Conservation (phyloP, 768 basidiomycete genomes). For the Brasilioporus rufonigricans region DNA sequence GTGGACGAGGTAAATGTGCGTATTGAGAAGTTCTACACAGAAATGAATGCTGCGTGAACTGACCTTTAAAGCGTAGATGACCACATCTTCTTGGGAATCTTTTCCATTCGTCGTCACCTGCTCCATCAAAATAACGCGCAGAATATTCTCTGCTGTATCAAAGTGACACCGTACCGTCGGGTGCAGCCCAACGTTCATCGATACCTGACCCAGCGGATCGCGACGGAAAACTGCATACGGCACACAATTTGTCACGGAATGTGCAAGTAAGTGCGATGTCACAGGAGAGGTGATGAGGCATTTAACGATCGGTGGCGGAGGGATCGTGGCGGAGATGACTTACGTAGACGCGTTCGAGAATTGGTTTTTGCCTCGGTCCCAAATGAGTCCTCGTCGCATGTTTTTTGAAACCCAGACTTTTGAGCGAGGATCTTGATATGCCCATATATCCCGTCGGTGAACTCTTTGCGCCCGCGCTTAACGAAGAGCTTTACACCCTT, state of each 20-base stretch:
- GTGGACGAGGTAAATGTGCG: not conserved
- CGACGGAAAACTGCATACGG: constrained; percentile 58
- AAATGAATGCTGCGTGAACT: constrained; percentile 4
- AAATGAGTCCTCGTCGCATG: not conserved
- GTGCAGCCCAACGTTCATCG: constrained; percentile 61
- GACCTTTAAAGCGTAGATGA: constrained; percentile 68
- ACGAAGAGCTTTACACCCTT: constrained; percentile 58
- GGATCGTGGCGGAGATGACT: constrained; percentile 25
- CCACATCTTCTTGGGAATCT: constrained; percentile 39
- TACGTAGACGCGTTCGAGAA: constrained; percentile 31
- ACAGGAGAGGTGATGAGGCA: not conserved
- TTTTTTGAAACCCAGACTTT: constrained; percentile 1
- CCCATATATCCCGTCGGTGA: constrained; percentile 58
- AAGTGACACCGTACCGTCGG: constrained; percentile 57
- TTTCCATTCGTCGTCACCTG: constrained; percentile 28
- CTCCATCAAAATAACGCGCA: constrained; percentile 58
- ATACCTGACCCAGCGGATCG: constrained; percentile 67
- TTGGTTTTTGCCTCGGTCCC: constrained; percentile 6
- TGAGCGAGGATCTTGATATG: constrained; percentile 57
- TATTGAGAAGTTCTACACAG: not conserved
- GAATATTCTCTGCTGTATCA: constrained; percentile 51
- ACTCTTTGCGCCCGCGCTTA: constrained; percentile 42
- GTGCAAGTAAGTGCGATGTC: not conserved
- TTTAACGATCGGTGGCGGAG: constrained; percentile 21
- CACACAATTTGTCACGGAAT: not conserved